Evolutionary conservation across 148 eudicot genomes (phyloP).

Genomic region (Fagopyrum homotropicum): DNA sequence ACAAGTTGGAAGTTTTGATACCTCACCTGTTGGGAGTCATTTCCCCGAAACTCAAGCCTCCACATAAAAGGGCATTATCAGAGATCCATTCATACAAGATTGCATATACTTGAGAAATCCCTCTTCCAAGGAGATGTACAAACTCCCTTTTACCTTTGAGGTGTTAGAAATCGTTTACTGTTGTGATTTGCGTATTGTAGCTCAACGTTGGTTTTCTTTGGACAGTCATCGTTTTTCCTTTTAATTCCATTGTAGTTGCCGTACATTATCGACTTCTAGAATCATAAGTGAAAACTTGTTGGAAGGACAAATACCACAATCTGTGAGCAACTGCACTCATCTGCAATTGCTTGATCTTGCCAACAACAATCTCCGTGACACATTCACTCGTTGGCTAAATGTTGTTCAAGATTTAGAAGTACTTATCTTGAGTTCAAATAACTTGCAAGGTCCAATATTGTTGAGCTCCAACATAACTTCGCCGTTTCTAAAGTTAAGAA

Average conservation of each 20-base stretch:
- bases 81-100: not conserved
- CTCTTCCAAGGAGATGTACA: not conserved
- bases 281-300: conserved; percentile 6
- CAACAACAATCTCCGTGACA: conserved; percentile 11
- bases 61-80: not conserved
- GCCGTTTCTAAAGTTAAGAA: conserved; percentile 2
- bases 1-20: not conserved
- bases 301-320: conserved; percentile 14
- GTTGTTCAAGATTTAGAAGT: not conserved
- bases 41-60: not conserved
- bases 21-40: not conserved
- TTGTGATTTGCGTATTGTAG: not conserved
- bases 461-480: not conserved
- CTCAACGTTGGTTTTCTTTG: too few species aligned
- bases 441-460: not conserved
- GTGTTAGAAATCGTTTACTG: not conserved
- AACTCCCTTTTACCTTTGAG: not conserved
- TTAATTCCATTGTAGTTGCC: too few species aligned
- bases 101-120: not conserved
- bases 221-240: too few species aligned
- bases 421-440: conserved; percentile 1
- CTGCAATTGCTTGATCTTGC: conserved; percentile 13
- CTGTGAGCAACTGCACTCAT: not conserved
- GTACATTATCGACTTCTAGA: too few species aligned
- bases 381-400: conserved; percentile 15